A percentile compares a stretch with the other conserved stretches of the same genome.
phyloP scores from a whole-genome alignment of 2,329 filamentous ascomycete species.

The Cladosporium halotolerans region DNA sequence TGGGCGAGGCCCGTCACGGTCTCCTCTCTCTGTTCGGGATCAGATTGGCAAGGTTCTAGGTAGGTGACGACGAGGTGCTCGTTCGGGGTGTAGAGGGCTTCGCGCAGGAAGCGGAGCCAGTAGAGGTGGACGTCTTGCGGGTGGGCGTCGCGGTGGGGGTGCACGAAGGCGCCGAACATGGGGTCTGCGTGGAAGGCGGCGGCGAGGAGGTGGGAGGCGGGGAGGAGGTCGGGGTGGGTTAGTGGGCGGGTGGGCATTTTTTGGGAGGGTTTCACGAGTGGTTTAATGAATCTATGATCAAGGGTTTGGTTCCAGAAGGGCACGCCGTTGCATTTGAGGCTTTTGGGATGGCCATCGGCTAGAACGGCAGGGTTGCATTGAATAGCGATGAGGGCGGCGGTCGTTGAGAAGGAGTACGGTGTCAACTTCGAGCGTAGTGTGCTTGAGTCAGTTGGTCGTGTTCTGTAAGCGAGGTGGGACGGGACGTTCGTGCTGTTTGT shows the following conservation, averaged over 20 bases:
- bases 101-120: conserved; percentile 21
- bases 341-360: too few relatives aligned
- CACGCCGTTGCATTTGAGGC: too few relatives aligned
- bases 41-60: neutral
- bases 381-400: too few relatives aligned
- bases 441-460: too few relatives aligned
- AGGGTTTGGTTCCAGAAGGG: too few relatives aligned
- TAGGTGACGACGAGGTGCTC: neutral
- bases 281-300: too few relatives aligned
- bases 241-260: conserved; percentile 22
- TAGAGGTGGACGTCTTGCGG: conserved; percentile 22
- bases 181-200: conserved; percentile 22
- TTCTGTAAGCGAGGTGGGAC: too few relatives aligned
- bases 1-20: conserved; percentile 21
- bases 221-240: conserved; percentile 20
- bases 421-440: too few relatives aligned
- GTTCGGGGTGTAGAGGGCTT: neutral
- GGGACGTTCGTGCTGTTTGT: too few relatives aligned
- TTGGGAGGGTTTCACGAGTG: neutral
- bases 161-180: conserved; percentile 21
- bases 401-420: too few relatives aligned
- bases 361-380: too few relatives aligned
- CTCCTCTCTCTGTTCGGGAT: neutral
- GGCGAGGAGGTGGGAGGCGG: conserved; percentile 20
- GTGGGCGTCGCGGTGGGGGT: conserved; percentile 19